A percentile compares a stretch with the other conserved stretches of the same genome.
These are phyloP conservation scores for Euphorbia peplus DNA, from an alignment of 345 rosid genomes.

Conservation along the genomic window DNA sequence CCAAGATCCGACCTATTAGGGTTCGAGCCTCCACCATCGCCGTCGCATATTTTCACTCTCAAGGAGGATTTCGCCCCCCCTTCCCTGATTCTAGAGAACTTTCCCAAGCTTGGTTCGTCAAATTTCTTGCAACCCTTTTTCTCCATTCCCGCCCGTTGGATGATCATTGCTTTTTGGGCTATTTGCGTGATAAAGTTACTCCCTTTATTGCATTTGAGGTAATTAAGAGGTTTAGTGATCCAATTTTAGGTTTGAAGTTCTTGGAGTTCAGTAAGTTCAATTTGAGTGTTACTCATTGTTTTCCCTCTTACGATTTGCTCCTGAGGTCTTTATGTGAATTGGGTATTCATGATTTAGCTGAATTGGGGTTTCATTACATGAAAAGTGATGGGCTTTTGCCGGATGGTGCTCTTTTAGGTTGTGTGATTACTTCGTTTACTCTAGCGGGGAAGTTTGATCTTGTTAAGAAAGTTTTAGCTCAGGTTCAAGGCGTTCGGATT, in stretches of 20 bases:
- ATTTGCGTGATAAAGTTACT: slow-evolving; percentile 52
- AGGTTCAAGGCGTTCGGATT: slow-evolving; percentile 35
- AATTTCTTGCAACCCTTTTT: slow-evolving; percentile 61
- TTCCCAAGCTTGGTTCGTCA: slow-evolving; percentile 68
- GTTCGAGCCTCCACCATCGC: slow-evolving; percentile 52
- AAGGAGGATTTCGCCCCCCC: slow-evolving; percentile 48
- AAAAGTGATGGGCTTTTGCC: slow-evolving; percentile 64
- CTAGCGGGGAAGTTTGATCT: slow-evolving; percentile 43
- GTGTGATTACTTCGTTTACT: slow-evolving; percentile 46
- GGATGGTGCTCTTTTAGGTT: slow-evolving; percentile 41
- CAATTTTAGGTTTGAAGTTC: slow-evolving; percentile 55
- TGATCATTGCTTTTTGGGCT: slow-evolving; percentile 39
- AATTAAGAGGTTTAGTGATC: slow-evolving; percentile 50
- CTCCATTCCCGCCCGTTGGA: slow-evolving; percentile 38
- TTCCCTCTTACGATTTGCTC: slow-evolving; percentile 55
- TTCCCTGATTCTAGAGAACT: slow-evolving; percentile 26
- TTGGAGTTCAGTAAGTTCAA: slow-evolving; percentile 62
- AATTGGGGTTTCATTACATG: slow-evolving; percentile 53
- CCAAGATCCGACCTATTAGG: slow-evolving; percentile 35
- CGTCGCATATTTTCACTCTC: slow-evolving; percentile 41
- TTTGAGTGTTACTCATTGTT: slow-evolving; percentile 46
- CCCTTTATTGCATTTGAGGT: slow-evolving; percentile 63
- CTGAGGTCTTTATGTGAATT: slow-evolving; percentile 57
- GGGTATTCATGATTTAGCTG: slow-evolving; percentile 52
- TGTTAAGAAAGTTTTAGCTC: slow-evolving; percentile 50